Evolutionary conservation across 1,284 basidiomycete genomes (phyloP), one percentile per base, ranked within the genome.

Genomic region (Moesziomyces antarcticus): DNA sequence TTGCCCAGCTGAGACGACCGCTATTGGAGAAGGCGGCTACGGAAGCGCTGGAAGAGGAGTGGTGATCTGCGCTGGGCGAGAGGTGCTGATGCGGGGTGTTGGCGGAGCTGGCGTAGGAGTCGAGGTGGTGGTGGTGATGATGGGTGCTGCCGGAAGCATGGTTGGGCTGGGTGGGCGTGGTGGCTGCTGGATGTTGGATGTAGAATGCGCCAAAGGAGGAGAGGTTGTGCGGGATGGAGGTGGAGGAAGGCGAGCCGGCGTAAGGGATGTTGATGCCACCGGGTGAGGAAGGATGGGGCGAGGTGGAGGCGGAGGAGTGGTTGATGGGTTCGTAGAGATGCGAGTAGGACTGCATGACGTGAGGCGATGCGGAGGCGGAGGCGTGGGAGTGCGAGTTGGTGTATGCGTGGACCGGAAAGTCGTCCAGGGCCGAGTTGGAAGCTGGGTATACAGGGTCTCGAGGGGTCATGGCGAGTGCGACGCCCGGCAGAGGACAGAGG

Each of bases 121-220:
- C 72, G 30, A 74, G 56, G 24, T 70, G 60, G 52, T 59, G 51
- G 30, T 56, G 42, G 47, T 48, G 46, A 30, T 54, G 62, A 41
- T 53, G 49, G 18, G 37, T 48, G 20, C 33, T 56, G 13, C 53
- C 53, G 5, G 65, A 60, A 0, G 49, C 18, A 22, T 50, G 50
- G 22, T 20, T 33, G 4, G 64, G 21, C 9, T 67, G 70, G 8
- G 55, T 56, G 10, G 66, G 52, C 30, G 53, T 54, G 10, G 65
- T 33, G 11, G 37, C 37, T 27, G 37, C 16, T 18, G 16, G 64
- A 24, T 73, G 71, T 37, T 68, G 72, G 35, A 70, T 67, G 54
- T 74, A 74, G 59, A 74, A 74, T 24, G 72, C 62, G 53, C 72
- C 72, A 44, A 70, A 65, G 14, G 72, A 66, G n/a, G 63, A 27